phyloP scores from a whole-genome alignment of 2,329 filamentous ascomycete genomes.

The Shiraia sp. region DNA sequence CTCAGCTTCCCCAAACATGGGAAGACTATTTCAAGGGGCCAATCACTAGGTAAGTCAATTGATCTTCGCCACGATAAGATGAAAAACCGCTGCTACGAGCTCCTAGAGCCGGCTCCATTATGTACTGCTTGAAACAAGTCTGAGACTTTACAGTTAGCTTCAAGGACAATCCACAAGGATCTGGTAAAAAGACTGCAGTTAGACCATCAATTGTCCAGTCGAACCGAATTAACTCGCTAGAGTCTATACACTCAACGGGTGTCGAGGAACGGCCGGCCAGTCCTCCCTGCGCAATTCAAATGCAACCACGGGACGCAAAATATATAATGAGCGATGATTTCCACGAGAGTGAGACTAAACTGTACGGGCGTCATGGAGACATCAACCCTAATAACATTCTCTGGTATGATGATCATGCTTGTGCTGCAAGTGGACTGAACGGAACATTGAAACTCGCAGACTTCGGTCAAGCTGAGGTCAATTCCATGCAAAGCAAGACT shows the following conservation, averaged over 20 bases:
- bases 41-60: not conserved
- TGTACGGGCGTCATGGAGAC: constrained; percentile 27
- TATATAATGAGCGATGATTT: not conserved
- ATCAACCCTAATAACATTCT: constrained; percentile 28
- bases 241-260: too few relatives aligned
- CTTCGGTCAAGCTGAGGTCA: constrained; percentile 19
- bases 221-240: too few relatives aligned
- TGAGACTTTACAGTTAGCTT: too few relatives aligned
- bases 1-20: not conserved
- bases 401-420: constrained; percentile 6
- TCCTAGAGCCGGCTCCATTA: too few relatives aligned
- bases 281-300: not conserved
- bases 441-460: constrained; percentile 18
- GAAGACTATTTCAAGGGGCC: not conserved
- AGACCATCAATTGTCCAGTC: too few relatives aligned
- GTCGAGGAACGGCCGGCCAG: not conserved
- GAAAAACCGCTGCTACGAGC: not conserved
- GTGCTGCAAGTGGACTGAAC: not conserved
- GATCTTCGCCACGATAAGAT: not conserved
- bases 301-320: too few relatives aligned
- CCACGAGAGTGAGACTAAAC: not conserved
- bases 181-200: too few relatives aligned
- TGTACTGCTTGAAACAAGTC: too few relatives aligned
- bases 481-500: constrained; percentile 5
- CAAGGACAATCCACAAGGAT: too few relatives aligned